Evolutionary conservation across 208 protist genomes (phyloP), one percentile per base, ranked within the genome.

Genomic region (Phytomonas francai): DNA sequence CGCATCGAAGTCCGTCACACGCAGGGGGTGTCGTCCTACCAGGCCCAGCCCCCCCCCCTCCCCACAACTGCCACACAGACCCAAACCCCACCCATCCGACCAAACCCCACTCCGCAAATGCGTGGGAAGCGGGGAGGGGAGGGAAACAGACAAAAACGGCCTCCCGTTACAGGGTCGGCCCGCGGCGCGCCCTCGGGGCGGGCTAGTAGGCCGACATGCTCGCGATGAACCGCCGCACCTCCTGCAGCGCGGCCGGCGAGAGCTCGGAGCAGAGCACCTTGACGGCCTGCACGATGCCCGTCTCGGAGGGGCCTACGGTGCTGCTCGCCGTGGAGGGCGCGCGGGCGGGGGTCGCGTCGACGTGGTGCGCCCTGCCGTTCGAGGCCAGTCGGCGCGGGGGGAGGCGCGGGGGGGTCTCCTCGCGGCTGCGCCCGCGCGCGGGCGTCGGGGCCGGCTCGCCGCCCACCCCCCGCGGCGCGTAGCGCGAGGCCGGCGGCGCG

Each of bases 241-340:
- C 84, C 7, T 80, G 59, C n/a, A 92, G 67, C 0, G 71, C 73
- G 56, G 81, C 68, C 0, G 75, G 69, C 22, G 80, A 84, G 49
- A 94, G 71, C 59, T 94, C 85, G 42, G 84, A 83, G 66, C 84
- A 84, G 19, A 94, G 67, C 31, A 92, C 79, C 62, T 94, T 92
- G 11, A 94, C 79, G 2, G 89, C 89, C 74, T 89, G 86, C 42
- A 94, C 77, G 19, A 92, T 84, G 30, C 88, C 85, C 31, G 79
- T 77, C 70, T 94, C 88, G 1, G 83, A 83, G 8, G 88, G 85
- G 0, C 85, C 85, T 28, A 70, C 16, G 33, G 49, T 39, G 32
- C 71, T 67, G 1, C 22, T 25, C 22, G 22, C 49, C 22, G n/a
- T 57, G 49, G 22, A 57, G 22, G n/a, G 49, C 49, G 49, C 14